Evolutionary conservation across 2,329 filamentous ascomycete genomes (phyloP).

Genomic region (Curvularia sp.): DNA sequence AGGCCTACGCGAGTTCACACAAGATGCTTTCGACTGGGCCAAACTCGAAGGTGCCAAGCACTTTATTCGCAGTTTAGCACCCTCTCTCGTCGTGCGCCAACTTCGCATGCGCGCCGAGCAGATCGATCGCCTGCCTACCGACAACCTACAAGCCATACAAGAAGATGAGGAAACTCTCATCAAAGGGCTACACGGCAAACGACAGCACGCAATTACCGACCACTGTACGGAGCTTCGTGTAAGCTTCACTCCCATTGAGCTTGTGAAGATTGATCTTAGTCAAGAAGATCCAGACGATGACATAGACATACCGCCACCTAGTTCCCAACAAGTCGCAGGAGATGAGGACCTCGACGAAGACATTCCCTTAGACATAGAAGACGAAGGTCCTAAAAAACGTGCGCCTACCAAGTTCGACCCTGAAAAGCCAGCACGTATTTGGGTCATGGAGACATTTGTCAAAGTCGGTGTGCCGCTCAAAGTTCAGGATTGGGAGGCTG

Average conservation of each 20-base stretch:
- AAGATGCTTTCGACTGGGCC: constrained; percentile 86
- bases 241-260: constrained; percentile 75
- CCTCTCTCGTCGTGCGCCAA: constrained; percentile 73
- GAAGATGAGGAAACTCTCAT: constrained; percentile 64
- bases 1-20: constrained; percentile 75
- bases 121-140: constrained; percentile 25
- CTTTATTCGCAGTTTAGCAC: constrained; percentile 80
- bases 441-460: constrained; percentile 72
- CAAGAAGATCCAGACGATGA: constrained; percentile 77
- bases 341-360: constrained; percentile 47
- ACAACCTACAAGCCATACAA: constrained; percentile 51
- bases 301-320: constrained; percentile 43
- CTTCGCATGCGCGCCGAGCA: constrained; percentile 52
- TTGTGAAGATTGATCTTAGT: constrained; percentile 79
- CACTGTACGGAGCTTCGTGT: constrained; percentile 78
- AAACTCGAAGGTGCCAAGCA: constrained; percentile 81
- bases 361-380: constrained; percentile 37
- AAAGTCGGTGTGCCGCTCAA: constrained; percentile 70
- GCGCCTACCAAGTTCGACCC: constrained; percentile 67
- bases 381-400: constrained; percentile 55
- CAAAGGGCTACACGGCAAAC: constrained; percentile 69
- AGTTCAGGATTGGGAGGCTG: constrained; percentile 69
- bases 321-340: constrained; percentile 27
- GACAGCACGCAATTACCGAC: constrained; percentile 77
- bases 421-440: constrained; percentile 68